Percentiles rank a stretch among this genome's conserved stretches.
Conservation (phyloP, 2,329 filamentous ascomycete genomes). For the Paecilomyces fulvus region DNA sequence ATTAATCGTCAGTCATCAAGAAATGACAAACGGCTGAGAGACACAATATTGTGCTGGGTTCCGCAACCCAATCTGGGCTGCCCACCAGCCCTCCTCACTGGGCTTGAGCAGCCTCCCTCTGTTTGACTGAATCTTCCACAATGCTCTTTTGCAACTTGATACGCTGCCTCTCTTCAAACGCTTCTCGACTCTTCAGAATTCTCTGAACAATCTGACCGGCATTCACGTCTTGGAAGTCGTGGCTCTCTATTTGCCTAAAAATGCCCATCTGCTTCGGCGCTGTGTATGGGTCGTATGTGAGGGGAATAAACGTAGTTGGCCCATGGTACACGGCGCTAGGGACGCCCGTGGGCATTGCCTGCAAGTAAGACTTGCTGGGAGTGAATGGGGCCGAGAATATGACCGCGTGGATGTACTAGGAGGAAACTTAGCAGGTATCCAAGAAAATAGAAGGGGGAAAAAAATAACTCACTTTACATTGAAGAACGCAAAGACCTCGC, state of each 20-base stretch:
- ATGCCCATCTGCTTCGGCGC: constrained; percentile 75
- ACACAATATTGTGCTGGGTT: neutral
- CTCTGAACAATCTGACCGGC: constrained; percentile 84
- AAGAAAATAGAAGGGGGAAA: constrained; percentile 1
- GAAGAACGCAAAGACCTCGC: constrained; percentile 85
- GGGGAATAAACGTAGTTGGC: constrained; percentile 80
- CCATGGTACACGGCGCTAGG: constrained; percentile 88
- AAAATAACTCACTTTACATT: constrained; percentile 64
- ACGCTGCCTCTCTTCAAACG: constrained; percentile 86
- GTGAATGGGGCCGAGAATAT: constrained; percentile 86
- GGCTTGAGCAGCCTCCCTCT: constrained; percentile 3
- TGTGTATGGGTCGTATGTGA: constrained; percentile 70
- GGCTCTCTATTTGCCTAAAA: constrained; percentile 67
- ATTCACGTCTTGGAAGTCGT: constrained; percentile 81
- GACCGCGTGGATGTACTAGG: constrained; percentile 74
- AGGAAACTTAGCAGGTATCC: constrained; percentile 8
- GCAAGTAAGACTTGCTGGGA: constrained; percentile 70
- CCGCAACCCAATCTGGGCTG: neutral
- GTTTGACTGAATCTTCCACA: constrained; percentile 48
- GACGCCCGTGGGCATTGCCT: constrained; percentile 61
- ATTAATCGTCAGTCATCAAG: neutral
- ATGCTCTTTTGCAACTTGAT: constrained; percentile 82
- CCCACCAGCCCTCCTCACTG: neutral
- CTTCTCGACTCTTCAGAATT: constrained; percentile 75
- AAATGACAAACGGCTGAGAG: neutral